These are phyloP conservation scores for Triticum timopheevii DNA, from an alignment of 176 grass and related monocot species.

Conservation along the genomic window DNA sequence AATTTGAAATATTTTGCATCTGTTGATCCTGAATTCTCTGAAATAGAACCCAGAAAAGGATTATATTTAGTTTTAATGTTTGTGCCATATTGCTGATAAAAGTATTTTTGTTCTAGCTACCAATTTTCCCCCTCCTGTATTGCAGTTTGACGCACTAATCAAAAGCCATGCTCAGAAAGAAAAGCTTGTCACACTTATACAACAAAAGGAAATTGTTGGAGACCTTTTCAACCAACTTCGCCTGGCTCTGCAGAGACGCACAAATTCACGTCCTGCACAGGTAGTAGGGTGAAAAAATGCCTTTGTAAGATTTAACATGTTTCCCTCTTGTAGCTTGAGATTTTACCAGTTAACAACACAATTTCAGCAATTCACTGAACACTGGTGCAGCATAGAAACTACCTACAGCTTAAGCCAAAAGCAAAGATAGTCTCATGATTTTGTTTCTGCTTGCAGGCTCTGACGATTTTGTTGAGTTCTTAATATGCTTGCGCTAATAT, in stretches of 20 bases:
- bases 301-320: slow-evolving; percentile 21
- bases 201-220: slow-evolving; percentile 94
- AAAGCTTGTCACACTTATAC: slow-evolving; percentile 74
- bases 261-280: slow-evolving; percentile 83
- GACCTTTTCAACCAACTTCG: slow-evolving; percentile 95
- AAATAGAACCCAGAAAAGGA: slow-evolving; percentile 17
- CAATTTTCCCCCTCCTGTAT: slow-evolving; percentile 4
- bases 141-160: slow-evolving; percentile 83
- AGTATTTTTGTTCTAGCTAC: background rate
- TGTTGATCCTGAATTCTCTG: slow-evolving; percentile 9
- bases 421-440: slow-evolving; percentile 10
- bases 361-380: background rate
- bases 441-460: background rate
- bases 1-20: background rate
- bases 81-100: background rate
- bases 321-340: background rate
- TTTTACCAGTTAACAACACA: background rate
- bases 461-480: background rate
- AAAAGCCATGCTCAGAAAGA: slow-evolving; percentile 64
- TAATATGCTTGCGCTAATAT: slow-evolving; percentile 10
- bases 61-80: slow-evolving; percentile 16
- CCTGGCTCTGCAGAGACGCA: slow-evolving; percentile 72
- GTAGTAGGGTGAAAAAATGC: slow-evolving; percentile 42
- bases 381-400: background rate
- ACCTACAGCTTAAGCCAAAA: slow-evolving; percentile 6